Evolutionary conservation across 1,284 basidiomycete species (phyloP), one percentile per base, ranked within the genome.

Genomic region (Cutaneotrichosporon mucoides): DNA sequence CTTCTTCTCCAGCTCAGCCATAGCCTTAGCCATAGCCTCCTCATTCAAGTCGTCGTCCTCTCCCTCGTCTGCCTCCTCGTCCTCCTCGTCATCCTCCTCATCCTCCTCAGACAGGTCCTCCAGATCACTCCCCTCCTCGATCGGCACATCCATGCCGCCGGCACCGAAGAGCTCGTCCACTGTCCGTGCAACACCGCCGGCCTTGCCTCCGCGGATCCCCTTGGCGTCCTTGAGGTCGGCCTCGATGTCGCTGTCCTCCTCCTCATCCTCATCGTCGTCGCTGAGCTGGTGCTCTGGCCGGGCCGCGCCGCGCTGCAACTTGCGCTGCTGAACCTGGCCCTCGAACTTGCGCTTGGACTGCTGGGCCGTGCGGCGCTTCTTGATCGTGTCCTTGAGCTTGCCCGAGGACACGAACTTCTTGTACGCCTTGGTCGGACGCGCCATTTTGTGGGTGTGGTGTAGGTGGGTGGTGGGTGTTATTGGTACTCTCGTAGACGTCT

Each of bases 1-100:
- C 76, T 91, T 95, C 77, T 95, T 89, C 11, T 89, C 89, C 43
- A 99, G 84, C 71, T 90, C 88, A 51, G 90, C 88, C n/a, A 99
- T 84, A 57, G 97, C 72, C 76, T 70, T 82, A 79, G 59, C 87
- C 89, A 72, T 90, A 83, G 87, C 89, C 46, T 60, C 72, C 62
- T 85, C 85, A 42, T 81, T 69, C 46, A 83, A 80, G 12, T 79
- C 51, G 5, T 81, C 83, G 6, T 80, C 83, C 5, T 77, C 75
- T 1, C 79, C 81, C 4, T 82, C 81, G 0, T 82, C 83, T 10
- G 79, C 80, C 3, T 68, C 70, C 1, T 70, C 69, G 1, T 69
- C 70, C 13, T 61, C 67, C 8, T 65, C 66, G 40, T 69, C 68
- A 0, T 65, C 71, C 5, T 70, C 71, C 47, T 68, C 83, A n/a